phyloP scores from a whole-genome alignment of 192 early-diverging fungal genomes.

The Entophlyctis helioformis region DNA sequence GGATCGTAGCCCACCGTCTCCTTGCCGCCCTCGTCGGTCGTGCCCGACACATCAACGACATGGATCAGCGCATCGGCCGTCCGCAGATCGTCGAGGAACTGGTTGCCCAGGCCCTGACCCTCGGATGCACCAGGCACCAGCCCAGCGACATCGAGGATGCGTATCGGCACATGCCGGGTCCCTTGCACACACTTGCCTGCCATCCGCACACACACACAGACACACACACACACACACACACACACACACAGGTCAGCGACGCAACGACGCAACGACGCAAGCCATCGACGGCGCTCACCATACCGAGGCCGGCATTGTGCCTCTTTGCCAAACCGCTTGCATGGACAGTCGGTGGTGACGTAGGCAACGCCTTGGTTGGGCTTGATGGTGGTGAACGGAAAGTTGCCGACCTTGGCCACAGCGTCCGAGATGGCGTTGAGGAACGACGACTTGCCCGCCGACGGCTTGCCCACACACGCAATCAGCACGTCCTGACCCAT shows the following conservation, averaged over 20 bases:
- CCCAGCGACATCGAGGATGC: slow-evolving; percentile 72
- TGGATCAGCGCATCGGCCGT: slow-evolving; percentile 68
- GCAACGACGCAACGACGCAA: slow-evolving; percentile 1
- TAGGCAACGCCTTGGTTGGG: slow-evolving; percentile 72
- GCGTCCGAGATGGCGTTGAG: slow-evolving; percentile 73
- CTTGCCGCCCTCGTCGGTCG: slow-evolving; percentile 64
- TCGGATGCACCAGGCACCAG: slow-evolving; percentile 71
- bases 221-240: too few relatives aligned
- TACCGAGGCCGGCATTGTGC: slow-evolving; percentile 58
- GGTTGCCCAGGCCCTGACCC: slow-evolving; percentile 64
- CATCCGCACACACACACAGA: too few relatives aligned
- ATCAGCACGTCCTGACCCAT: slow-evolving; percentile 50
- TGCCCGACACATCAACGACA: slow-evolving; percentile 76
- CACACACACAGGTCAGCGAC: too few relatives aligned
- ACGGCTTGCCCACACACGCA: slow-evolving; percentile 60
- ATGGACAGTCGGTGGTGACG: slow-evolving; percentile 62
- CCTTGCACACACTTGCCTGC: slow-evolving; percentile 56
- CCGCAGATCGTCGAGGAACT: slow-evolving; percentile 71
- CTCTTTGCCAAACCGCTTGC: slow-evolving; percentile 36
- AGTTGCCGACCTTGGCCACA: slow-evolving; percentile 72
- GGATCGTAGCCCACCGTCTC: slow-evolving; percentile 73
- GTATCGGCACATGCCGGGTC: slow-evolving; percentile 51
- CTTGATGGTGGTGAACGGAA: slow-evolving; percentile 79
- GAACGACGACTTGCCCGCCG: slow-evolving; percentile 71
- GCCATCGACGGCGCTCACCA: slow-evolving; percentile 21